Conservation (phyloP, 495 filamentous ascomycete species). For the Sordaria brevicollis region DNA sequence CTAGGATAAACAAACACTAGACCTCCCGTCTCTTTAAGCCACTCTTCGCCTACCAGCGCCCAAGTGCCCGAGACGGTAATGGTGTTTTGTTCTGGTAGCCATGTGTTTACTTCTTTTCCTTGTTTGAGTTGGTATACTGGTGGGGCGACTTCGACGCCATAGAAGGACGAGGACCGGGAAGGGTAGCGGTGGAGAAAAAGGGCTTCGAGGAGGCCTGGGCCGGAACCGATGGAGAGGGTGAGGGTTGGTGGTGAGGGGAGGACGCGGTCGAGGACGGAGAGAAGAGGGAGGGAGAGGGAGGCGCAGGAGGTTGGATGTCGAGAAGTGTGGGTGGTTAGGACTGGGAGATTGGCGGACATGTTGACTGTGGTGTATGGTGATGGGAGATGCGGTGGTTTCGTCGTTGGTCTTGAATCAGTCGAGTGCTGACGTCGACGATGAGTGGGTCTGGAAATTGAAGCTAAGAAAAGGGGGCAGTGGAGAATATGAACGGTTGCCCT, state of each 20-base stretch:
- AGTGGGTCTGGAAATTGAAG: not conserved
- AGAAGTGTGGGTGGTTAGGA: constrained; percentile 1
- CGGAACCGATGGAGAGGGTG: constrained; percentile 14
- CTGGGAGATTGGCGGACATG: not conserved
- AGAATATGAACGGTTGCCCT: not conserved
- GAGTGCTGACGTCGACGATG: too few species aligned
- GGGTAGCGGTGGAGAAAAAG: constrained; percentile 8
- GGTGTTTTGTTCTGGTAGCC: constrained; percentile 6
- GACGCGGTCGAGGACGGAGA: constrained; percentile 9
- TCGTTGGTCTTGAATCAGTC: too few species aligned
- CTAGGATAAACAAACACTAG: constrained; percentile 18
- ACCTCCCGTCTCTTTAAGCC: not conserved
- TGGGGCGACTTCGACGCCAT: constrained; percentile 11
- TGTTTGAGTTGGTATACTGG: not conserved
- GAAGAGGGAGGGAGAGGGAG: constrained; percentile 13
- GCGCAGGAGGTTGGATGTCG: constrained; percentile 12
- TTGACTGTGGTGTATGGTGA: not conserved
- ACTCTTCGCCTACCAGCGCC: constrained; percentile 3
- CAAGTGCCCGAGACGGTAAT: constrained; percentile 8
- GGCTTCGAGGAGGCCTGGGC: constrained; percentile 18
- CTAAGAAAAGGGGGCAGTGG: not conserved
- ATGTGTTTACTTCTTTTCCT: constrained; percentile 8
- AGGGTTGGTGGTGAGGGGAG: constrained; percentile 8
- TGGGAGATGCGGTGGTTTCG: not conserved
- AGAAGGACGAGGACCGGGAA: constrained; percentile 1